Conservation (phyloP, 306 rosid genomes). For the Abrus precatorius region DNA sequence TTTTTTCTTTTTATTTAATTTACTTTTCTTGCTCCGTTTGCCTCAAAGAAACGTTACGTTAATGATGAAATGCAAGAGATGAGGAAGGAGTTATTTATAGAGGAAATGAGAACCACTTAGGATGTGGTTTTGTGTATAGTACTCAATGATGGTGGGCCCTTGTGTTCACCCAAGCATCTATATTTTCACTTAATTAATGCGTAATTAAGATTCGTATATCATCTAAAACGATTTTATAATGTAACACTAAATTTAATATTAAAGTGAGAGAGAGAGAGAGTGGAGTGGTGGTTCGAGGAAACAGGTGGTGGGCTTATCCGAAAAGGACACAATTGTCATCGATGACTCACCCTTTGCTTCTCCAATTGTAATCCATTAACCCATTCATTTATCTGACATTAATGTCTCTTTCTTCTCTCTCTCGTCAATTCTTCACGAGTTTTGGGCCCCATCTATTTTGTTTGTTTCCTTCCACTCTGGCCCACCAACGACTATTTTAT, state of each 20-base stretch:
- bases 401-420: slow-evolving; percentile 5
- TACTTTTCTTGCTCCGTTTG: not conserved
- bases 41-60: not conserved
- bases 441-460: slow-evolving; percentile 48
- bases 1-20: not conserved
- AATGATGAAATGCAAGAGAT: not conserved
- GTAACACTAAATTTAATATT: not conserved
- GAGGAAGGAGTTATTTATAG: slow-evolving; percentile 10
- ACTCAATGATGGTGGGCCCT: slow-evolving; percentile 16
- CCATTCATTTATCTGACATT: slow-evolving; percentile 7
- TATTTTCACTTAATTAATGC: not conserved
- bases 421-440: not conserved
- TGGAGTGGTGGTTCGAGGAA: slow-evolving; percentile 5
- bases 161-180: not conserved
- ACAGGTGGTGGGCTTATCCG: slow-evolving; percentile 68
- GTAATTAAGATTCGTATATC: not conserved
- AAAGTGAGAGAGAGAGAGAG: not conserved
- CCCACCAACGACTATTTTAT: not conserved
- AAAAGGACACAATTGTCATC: slow-evolving; percentile 4
- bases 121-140: not conserved
- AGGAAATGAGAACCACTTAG: slow-evolving; percentile 12
- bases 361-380: slow-evolving; percentile 25
- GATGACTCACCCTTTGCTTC: slow-evolving; percentile 40
- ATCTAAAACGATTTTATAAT: not conserved
- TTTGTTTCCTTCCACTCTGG: slow-evolving; percentile 28